Evolutionary conservation across 768 basidiomycete genomes (phyloP).

Genomic region (Macrolepiota albuminosa): DNA sequence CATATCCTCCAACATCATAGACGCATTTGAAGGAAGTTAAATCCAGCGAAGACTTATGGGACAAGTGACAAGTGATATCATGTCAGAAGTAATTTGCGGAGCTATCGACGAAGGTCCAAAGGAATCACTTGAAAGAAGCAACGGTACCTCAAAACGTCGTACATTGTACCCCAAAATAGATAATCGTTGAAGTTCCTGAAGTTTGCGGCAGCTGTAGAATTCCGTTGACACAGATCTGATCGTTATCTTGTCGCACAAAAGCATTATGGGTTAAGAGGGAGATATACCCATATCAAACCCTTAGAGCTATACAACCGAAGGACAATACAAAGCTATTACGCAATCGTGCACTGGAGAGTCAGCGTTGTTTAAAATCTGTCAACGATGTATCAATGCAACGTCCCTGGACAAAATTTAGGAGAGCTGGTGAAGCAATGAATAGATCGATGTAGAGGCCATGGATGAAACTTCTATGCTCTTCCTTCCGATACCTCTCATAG

Average conservation of each 20-base stretch:
- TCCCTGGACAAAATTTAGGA: too few relatives aligned
- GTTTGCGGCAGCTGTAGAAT: neutral
- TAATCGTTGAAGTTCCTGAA: too few relatives aligned
- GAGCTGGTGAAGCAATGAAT: too few relatives aligned
- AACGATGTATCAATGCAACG: too few relatives aligned
- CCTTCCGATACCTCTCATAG: neutral
- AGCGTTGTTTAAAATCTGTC: too few relatives aligned
- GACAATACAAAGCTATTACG: neutral
- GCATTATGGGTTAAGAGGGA: neutral
- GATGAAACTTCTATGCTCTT: neutral
- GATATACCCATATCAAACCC: neutral
- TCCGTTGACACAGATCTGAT: neutral
- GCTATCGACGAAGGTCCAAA: neutral
- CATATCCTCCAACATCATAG: too few relatives aligned
- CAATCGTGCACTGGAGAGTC: neutral
- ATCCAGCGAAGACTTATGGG: neutral
- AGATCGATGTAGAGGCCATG: too few relatives aligned
- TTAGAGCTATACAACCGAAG: neutral
- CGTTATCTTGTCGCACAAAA: neutral
- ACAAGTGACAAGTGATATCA: neutral
- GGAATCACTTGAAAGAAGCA: neutral
- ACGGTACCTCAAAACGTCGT: neutral
- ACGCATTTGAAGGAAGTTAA: too few relatives aligned
- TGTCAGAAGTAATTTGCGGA: neutral
- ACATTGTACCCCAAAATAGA: neutral